Percentiles rank a stretch among this genome's conserved stretches.
Evolutionary conservation across 352 stramenopile species (phyloP).

Genomic region (Globisporangium acanthophoron): DNA sequence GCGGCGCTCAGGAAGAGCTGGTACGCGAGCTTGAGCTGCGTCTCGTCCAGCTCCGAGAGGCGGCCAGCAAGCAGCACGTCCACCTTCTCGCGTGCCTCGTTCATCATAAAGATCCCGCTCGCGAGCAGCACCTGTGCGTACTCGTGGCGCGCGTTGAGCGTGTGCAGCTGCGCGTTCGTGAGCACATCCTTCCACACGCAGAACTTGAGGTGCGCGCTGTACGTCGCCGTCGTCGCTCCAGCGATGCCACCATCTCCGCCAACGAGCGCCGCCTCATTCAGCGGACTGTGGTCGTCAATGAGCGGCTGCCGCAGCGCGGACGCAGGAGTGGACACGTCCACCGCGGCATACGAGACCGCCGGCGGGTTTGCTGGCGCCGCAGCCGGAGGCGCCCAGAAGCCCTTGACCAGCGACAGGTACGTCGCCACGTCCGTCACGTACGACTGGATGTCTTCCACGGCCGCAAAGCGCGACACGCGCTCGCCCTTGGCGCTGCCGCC

Average conservation of each 20-base stretch:
- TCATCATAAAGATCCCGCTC: constrained; percentile 36
- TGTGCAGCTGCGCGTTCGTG: constrained; percentile 32
- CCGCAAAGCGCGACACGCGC: constrained; percentile 18
- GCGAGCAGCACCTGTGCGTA: constrained; percentile 47
- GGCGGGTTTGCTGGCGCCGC: constrained; percentile 11
- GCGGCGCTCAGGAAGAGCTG: constrained; percentile 55
- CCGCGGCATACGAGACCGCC: background rate
- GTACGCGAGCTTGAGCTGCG: constrained; percentile 65
- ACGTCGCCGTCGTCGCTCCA: background rate
- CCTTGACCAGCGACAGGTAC: constrained; percentile 58
- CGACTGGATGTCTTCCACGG: constrained; percentile 23
- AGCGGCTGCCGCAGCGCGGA: constrained; percentile 34
- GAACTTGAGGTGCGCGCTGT: constrained; percentile 39
- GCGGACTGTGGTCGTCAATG: constrained; percentile 22
- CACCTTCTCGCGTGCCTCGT: constrained; percentile 33
- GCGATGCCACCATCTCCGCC: background rate
- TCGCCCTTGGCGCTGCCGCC: constrained; percentile 5
- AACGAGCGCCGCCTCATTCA: constrained; percentile 1
- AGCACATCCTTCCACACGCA: constrained; percentile 56
- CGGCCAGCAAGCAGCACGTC: constrained; percentile 32
- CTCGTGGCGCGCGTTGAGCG: constrained; percentile 49
- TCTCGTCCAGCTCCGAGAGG: constrained; percentile 44
- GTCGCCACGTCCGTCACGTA: constrained; percentile 27
- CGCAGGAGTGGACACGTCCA: constrained; percentile 6
- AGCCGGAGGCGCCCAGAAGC: constrained; percentile 23